Conservation (phyloP, 768 basidiomycete species). For the Pleurotus citrinopileatus region DNA sequence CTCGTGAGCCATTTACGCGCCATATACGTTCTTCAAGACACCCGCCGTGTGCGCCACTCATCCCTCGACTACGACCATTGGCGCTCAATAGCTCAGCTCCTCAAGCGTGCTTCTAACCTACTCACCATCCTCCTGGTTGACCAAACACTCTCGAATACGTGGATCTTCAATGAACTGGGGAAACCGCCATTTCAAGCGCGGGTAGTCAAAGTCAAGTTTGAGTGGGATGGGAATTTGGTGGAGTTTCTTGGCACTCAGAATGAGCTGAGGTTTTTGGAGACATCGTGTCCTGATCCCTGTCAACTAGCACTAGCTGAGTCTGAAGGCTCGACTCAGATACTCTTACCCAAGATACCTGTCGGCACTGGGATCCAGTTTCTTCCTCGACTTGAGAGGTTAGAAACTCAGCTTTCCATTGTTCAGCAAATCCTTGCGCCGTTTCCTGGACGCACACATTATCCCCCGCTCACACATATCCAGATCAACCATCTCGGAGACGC, state of each 20-base stretch:
- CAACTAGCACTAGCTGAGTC: not conserved
- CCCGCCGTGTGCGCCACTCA: not conserved
- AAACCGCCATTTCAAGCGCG: not conserved
- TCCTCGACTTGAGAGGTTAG: not conserved
- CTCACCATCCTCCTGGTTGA: not conserved
- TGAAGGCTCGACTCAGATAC: not conserved
- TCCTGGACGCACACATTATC: slow-evolving; percentile 1
- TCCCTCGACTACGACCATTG: not conserved
- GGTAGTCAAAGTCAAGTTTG: not conserved
- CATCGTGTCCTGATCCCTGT: slow-evolving; percentile 1
- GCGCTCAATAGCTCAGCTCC: not conserved
- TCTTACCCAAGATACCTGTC: not conserved
- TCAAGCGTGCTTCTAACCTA: not conserved
- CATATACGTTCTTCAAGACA: not conserved
- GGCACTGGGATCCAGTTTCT: not conserved
- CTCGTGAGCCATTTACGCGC: not conserved
- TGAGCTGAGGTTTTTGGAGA: not conserved
- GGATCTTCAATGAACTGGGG: not conserved
- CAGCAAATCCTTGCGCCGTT: slow-evolving; percentile 3
- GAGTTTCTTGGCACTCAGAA: not conserved
- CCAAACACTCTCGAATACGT: not conserved
- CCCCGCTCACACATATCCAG: not conserved
- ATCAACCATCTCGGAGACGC: not conserved
- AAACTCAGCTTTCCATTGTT: slow-evolving; percentile 3
- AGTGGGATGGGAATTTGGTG: slow-evolving; percentile 1